Conservation (phyloP, 805 yeast genomes). For the Yamadazyma kitorensis region DNA sequence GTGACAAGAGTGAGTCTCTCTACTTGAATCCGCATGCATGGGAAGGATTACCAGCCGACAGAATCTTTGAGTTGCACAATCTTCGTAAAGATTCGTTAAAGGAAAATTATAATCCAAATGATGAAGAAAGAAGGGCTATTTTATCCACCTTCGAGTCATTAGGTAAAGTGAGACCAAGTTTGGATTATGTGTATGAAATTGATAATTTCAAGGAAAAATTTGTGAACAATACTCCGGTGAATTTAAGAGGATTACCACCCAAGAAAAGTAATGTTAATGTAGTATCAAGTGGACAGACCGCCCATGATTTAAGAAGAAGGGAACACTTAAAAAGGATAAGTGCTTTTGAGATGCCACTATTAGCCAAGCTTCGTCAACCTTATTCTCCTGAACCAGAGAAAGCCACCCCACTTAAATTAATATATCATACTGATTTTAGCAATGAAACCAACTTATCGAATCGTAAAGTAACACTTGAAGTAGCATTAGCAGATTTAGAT, state of each 20-base stretch:
- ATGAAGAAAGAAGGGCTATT: constrained; percentile 58
- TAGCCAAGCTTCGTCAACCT: constrained; percentile 70
- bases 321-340: constrained; percentile 78
- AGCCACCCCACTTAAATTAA: constrained; percentile 58
- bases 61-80: constrained; percentile 58
- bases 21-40: constrained; percentile 66
- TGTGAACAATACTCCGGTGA: constrained; percentile 40
- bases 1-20: constrained; percentile 22
- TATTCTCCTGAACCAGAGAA: constrained; percentile 49
- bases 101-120: constrained; percentile 45
- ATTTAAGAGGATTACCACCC: constrained; percentile 36
- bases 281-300: constrained; percentile 32
- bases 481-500: constrained; percentile 52
- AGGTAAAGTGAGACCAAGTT: constrained; percentile 25
- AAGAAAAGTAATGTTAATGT: constrained; percentile 35
- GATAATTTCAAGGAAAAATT: constrained; percentile 41
- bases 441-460: constrained; percentile 72
- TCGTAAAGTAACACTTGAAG: constrained; percentile 61
- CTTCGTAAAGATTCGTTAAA: constrained; percentile 50
- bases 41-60: constrained; percentile 64
- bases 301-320: constrained; percentile 59
- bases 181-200: constrained; percentile 39
- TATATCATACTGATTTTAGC: constrained; percentile 63
- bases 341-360: constrained; percentile 87
- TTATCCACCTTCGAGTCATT: constrained; percentile 37